Evolutionary conservation across 2,329 filamentous ascomycete genomes (phyloP), one percentile per base, ranked within the genome.

Genomic region (Penicillium sp.): DNA sequence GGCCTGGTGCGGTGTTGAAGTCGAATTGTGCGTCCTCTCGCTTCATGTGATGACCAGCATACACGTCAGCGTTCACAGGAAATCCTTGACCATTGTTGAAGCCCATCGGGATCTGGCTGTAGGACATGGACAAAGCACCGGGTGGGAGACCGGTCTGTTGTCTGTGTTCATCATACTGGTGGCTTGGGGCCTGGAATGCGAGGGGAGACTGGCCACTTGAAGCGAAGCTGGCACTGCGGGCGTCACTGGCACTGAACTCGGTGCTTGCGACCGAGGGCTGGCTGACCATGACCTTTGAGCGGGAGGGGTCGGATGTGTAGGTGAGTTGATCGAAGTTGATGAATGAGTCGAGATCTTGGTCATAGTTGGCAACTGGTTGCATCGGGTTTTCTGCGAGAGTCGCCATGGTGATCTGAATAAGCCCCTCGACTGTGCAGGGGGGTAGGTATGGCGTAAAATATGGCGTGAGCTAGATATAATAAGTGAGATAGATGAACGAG

Each of bases 121-220:
- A 83, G 35, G 89, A 88, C 69, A 94, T 83, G 40, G 88, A 86
- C 60, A 94, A 79, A 50, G 91, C 92, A 59, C 91, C 91, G 1
- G 90, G 87, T 0, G 94, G 90, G 31, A 97, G 86, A 60, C 92
- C 91, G 4, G 94, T 97, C 79, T 97, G 92, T 72, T 99, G 94
- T 77, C 91, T 90, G 79, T 97, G 95, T 69, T 90, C 86, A 68
- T 91, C 90, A 80, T 97, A 97, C 75, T 96, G 90, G 77, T 97
- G 92, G 74, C 91, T 96, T 9, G 94, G 93, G 35, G 86, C 90
- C 46, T 85, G 86, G 68, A 92, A 84, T 21, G 81, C 76, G 61
- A 81, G 81, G 58, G 87, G 82, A 27, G 70, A 72, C 54, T 75
- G 72, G 58, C 65, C 68, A 39, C 65, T 72, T 21, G 70, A 67